Conservation (phyloP, 176 grass and related monocot species). For the Canna indica region DNA sequence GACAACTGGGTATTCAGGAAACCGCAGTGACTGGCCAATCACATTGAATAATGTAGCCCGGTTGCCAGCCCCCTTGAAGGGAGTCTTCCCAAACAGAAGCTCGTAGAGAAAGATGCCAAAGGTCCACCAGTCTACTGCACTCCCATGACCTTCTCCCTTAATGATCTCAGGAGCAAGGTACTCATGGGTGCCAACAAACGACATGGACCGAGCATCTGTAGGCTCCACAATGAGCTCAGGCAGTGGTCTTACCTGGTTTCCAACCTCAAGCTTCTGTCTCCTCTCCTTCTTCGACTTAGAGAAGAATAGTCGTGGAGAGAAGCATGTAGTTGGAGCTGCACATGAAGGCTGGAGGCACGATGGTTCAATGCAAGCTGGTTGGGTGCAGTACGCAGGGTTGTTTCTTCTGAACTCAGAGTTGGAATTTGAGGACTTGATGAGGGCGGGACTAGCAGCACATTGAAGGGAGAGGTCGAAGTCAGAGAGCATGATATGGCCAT, state of each 20-base stretch:
- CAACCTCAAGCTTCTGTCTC: constrained; percentile 43
- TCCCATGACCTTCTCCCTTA: constrained; percentile 76
- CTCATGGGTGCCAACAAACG: constrained; percentile 76
- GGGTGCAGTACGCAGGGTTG: constrained; percentile 44
- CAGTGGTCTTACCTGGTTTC: constrained; percentile 50
- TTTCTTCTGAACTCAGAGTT: constrained; percentile 30
- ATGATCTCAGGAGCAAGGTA: constrained; percentile 74
- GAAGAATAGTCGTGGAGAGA: constrained; percentile 52
- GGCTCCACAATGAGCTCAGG: constrained; percentile 69
- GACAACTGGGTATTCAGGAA: constrained; percentile 54
- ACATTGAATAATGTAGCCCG: constrained; percentile 75
- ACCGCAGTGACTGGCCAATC: constrained; percentile 56
- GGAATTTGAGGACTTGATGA: constrained; percentile 50
- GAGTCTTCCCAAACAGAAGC: constrained; percentile 66
- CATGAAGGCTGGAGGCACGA: constrained; percentile 56
- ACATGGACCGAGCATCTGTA: constrained; percentile 75
- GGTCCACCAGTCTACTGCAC: constrained; percentile 90
- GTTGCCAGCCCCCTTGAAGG: constrained; percentile 70
- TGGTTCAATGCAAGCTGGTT: constrained; percentile 61
- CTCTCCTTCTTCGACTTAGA: constrained; percentile 60
- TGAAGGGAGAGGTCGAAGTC: constrained; percentile 78
- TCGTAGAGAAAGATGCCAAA: constrained; percentile 86
- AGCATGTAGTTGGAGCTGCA: constrained; percentile 46
- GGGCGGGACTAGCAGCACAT: constrained; percentile 55
- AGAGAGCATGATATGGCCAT: constrained; percentile 82